Evolutionary conservation across 177 flowering plant species (phyloP), one percentile per base, ranked within the genome.

Genomic region (Tripterygium wilfordii): DNA sequence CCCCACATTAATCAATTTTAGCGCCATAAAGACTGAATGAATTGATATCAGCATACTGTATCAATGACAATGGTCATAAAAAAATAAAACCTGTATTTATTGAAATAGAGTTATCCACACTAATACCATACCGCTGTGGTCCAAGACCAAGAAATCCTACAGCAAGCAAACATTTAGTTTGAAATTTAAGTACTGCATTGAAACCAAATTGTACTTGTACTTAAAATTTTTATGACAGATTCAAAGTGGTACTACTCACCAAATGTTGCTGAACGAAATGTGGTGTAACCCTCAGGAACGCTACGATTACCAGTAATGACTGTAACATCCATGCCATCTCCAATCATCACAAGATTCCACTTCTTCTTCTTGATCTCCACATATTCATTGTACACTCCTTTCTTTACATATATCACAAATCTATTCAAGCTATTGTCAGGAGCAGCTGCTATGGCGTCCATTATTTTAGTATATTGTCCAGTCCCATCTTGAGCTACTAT

Each of bases 291-390:
- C 43, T 74, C 96, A 5, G 65, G 24, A 49, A 53, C 69, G 48
- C 48, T 90, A 21, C 91, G 72, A 29, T 70, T 77, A 19, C 94
- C 87, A 8, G 96, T 53, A 10, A 90, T 76, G 13, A 90, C 28
- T 0, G 97, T 84, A 1, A 19, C 64, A 19, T 65, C 70, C 66
- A 73, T 72, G 0, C 96, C 95, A 44, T 90, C 98, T 10, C 98
- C 98, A 1, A 83, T 35, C 62, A 88, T 53, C 85, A 85, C 74
- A n/a, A 91, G 42, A 60, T 85, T 79, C 81, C 85, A 76, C 56
- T 83, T 85, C 70, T 91, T 91, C 78, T 76, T 87, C 65, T 75
- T 78, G 33, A 91, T 81, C 57, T 83, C 86, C 42, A 92, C 94
- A 47, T 79, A 64, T 62, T 91, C 98, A 1, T 40, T 59, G 19